Evolutionary conservation across 768 basidiomycete species (phyloP), one percentile per base, ranked within the genome.

Genomic region (Mycena floridula): DNA sequence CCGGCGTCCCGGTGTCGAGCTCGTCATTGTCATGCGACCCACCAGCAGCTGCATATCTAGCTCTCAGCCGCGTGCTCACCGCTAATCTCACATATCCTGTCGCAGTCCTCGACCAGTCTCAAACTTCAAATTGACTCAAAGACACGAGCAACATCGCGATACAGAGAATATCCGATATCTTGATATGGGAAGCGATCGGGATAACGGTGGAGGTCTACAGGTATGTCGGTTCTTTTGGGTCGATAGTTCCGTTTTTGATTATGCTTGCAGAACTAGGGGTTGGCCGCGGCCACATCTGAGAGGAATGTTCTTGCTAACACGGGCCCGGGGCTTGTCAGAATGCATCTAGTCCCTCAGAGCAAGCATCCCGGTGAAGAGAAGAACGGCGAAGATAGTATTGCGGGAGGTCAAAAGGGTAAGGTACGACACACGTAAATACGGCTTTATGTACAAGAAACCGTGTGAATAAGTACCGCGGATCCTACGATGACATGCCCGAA

Each of bases 311-410:
- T 82, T 85, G 7, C 45, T 90, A 13, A 60, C 64, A 18, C 76
- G 82, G 0, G 79, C 73, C 47, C 73, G 75, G 49, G 61, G 65
- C 21, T 84, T 82, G 3, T 89, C 89, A 46, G 77, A 80, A 48
- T 75, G 79, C 49, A 86, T 83, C 51, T 68, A 63, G 50, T n/a
- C n/a, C n/a, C n/a, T n/a, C n/a, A n/a, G n/a, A n/a, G n/a, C n/a
- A n/a, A n/a, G n/a, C n/a, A n/a, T n/a, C n/a, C n/a, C n/a, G n/a
- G n/a, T n/a, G n/a, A n/a, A n/a, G n/a, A n/a, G n/a, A n/a, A n/a
- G n/a, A n/a, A n/a, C n/a, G n/a, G n/a, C n/a, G n/a, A n/a, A n/a
- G n/a, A n/a, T n/a, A n/a, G n/a, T n/a, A n/a, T n/a, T n/a, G n/a
- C n/a, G n/a, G n/a, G n/a, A n/a, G n/a, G n/a, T n/a, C n/a, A n/a